Evolutionary conservation across 768 basidiomycete species (phyloP).

Genomic region (Vararia minispora): DNA sequence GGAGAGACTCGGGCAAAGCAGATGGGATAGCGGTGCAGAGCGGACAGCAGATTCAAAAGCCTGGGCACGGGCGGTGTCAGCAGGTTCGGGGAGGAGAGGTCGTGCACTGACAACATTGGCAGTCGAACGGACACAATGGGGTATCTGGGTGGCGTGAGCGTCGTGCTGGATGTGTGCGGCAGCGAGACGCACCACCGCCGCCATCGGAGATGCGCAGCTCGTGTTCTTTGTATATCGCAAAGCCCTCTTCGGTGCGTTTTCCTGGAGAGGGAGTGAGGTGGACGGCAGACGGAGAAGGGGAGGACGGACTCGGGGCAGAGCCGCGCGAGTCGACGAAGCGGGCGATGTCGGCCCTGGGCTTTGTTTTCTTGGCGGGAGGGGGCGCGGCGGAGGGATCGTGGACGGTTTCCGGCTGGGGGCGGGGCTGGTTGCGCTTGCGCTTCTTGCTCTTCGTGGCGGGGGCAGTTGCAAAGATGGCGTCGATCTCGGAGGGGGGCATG

Average conservation of each 20-base stretch:
- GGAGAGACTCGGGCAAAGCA: too few relatives aligned
- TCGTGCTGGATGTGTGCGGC: slow-evolving; percentile 6
- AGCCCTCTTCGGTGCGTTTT: slow-evolving; percentile 73
- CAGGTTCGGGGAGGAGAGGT: neutral
- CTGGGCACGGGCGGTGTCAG: too few relatives aligned
- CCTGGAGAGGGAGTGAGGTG: slow-evolving; percentile 31
- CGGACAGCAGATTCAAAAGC: slow-evolving; percentile 17
- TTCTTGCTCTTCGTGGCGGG: slow-evolving; percentile 31
- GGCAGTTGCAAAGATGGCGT: slow-evolving; percentile 59
- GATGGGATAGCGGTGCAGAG: too few relatives aligned
- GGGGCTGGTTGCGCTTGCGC: slow-evolving; percentile 19
- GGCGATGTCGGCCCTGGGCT: slow-evolving; percentile 26
- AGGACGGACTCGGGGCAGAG: slow-evolving; percentile 47
- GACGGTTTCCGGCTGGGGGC: slow-evolving; percentile 43
- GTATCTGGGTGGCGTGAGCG: slow-evolving; percentile 43
- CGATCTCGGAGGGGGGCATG: slow-evolving; percentile 66
- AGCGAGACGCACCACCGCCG: slow-evolving; percentile 53
- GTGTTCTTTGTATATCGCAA: slow-evolving; percentile 68
- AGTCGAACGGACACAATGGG: slow-evolving; percentile 79
- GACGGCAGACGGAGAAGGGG: neutral
- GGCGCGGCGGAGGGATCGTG: slow-evolving; percentile 43
- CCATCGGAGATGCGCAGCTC: slow-evolving; percentile 60
- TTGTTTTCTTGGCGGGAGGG: slow-evolving; percentile 14
- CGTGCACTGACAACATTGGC: slow-evolving; percentile 66
- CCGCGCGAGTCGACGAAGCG: slow-evolving; percentile 72